Evolutionary conservation across 2,329 filamentous ascomycete genomes (phyloP).

Genomic region (Calonectria pseudoreteaudii): DNA sequence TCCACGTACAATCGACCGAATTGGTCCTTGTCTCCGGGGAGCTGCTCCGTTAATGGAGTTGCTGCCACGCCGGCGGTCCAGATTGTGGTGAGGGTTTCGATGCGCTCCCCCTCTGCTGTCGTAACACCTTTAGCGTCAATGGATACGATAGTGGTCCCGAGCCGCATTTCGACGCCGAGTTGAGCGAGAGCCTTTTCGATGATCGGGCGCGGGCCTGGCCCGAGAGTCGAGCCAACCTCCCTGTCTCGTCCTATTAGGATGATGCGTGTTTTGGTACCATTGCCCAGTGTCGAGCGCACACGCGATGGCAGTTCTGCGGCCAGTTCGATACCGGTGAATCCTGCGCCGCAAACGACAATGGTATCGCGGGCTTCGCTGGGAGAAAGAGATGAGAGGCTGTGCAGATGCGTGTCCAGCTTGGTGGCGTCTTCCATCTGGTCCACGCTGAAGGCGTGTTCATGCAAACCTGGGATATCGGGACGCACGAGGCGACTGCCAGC

Average conservation of each 20-base stretch:
- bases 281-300: conserved; percentile 34
- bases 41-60: conserved; percentile 45
- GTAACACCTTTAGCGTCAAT: conserved; percentile 43
- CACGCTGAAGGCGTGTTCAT: conserved; percentile 48
- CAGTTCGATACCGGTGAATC: conserved; percentile 50
- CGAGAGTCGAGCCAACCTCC: conserved; percentile 47
- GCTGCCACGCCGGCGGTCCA: conserved; percentile 52
- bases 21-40: conserved; percentile 42
- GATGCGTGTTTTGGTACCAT: conserved; percentile 28
- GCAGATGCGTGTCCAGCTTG: conserved; percentile 45
- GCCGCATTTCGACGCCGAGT: conserved; percentile 44
- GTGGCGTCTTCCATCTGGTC: conserved; percentile 44
- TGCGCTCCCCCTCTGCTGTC: conserved; percentile 45
- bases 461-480: conserved; percentile 43
- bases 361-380: conserved; percentile 45
- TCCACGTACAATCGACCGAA: neutral
- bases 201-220: conserved; percentile 45
- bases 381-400: conserved; percentile 30
- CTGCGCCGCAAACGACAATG: conserved; percentile 47
- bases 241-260: conserved; percentile 43
- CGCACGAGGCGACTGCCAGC: conserved; percentile 48
- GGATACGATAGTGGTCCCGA: conserved; percentile 42
- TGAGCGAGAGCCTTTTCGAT: conserved; percentile 44
- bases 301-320: conserved; percentile 46
- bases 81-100: conserved; percentile 47